These are phyloP conservation scores for Pinus tabuliformis DNA, from an alignment of 75 land plant species.

Conservation along the genomic window DNA sequence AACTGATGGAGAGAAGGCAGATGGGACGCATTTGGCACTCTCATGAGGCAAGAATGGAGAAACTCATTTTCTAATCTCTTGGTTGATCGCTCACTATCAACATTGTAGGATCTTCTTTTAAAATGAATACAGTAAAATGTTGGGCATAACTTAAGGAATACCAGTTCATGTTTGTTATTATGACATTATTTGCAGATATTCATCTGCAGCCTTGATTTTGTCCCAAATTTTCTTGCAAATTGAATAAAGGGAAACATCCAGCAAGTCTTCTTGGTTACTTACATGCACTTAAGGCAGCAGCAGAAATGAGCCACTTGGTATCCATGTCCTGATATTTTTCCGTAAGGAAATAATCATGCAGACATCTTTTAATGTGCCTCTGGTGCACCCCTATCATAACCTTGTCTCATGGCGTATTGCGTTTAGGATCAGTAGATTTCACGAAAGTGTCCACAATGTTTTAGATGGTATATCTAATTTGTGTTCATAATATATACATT, in stretches of 20 bases:
- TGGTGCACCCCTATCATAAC: no score
- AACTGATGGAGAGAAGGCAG: conserved; percentile 18
- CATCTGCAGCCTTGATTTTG: neutral
- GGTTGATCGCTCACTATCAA: neutral
- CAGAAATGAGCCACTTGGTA: neutral
- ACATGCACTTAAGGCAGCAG: neutral
- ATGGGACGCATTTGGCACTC: conserved; percentile 9
- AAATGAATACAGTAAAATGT: no score
- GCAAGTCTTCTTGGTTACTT: neutral
- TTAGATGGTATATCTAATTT: neutral
- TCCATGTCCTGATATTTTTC: no score
- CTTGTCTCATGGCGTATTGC: no score
- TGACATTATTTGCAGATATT: neutral
- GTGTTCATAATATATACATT: neutral
- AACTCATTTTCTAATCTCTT: neutral
- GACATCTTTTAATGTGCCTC: no score
- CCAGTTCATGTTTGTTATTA: neutral
- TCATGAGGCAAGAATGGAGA: conserved; percentile 19
- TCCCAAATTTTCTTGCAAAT: neutral
- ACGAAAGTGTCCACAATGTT: no score
- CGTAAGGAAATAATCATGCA: no score
- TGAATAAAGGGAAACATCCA: neutral
- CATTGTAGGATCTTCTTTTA: neutral
- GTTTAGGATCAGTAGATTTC: no score
- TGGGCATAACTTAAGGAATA: neutral